Percentiles rank a stretch among this genome's conserved stretches.
phyloP scores from a whole-genome alignment of 2,329 filamentous ascomycete species.

The Colletotrichum chrysophilum region DNA sequence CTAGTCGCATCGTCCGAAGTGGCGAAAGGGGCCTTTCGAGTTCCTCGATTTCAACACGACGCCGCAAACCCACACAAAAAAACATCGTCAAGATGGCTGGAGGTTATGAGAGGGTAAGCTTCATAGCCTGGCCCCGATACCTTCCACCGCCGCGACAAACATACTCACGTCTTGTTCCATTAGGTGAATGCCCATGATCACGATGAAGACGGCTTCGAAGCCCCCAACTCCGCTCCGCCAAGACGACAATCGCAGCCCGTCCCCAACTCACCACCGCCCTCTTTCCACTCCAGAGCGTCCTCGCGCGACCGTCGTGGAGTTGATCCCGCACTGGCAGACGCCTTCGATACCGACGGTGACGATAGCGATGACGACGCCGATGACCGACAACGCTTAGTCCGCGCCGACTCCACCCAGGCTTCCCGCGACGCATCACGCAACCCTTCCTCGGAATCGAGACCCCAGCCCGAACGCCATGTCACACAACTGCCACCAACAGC shows the following conservation, averaged over 20 bases:
- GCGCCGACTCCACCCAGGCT: conserved; percentile 56
- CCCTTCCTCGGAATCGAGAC: conserved; percentile 21
- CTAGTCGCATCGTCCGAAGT: conserved; percentile 14
- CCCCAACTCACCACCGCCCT: conserved; percentile 74
- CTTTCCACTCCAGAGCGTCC: conserved; percentile 86
- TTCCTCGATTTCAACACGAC: not conserved
- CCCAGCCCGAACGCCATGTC: conserved; percentile 21
- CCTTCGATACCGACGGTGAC: conserved; percentile 85
- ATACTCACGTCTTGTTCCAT: conserved; percentile 20
- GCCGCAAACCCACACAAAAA: not conserved
- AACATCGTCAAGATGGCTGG: conserved; percentile 50
- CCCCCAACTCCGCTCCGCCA: conserved; percentile 37
- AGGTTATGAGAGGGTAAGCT: conserved; percentile 63
- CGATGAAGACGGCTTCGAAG: conserved; percentile 57
- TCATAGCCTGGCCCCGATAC: not conserved
- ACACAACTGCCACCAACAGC: conserved; percentile 27
- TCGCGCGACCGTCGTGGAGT: conserved; percentile 55
- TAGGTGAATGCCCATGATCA: conserved; percentile 66
- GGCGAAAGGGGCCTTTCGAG: conserved; percentile 11
- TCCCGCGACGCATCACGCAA: conserved; percentile 23
- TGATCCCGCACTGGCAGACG: conserved; percentile 86
- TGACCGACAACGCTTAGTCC: conserved; percentile 86
- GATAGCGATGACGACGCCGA: conserved; percentile 78
- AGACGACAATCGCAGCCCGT: conserved; percentile 34
- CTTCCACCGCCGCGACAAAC: not conserved